Evolutionary conservation across 768 basidiomycete genomes (phyloP).

Genomic region (Pluteus cervinus): DNA sequence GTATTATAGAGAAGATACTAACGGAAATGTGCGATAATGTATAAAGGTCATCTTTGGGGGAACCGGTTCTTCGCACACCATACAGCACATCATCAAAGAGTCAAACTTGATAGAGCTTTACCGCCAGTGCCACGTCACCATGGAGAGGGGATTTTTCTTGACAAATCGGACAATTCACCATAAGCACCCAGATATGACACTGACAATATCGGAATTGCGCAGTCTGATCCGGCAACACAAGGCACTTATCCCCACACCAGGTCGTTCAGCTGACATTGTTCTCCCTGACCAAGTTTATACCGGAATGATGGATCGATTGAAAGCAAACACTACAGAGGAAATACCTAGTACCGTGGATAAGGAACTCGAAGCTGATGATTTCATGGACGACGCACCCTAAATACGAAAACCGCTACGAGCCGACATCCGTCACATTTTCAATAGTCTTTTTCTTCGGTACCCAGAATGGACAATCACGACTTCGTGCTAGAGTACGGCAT

Average conservation of each 20-base stretch:
- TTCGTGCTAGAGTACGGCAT: no score
- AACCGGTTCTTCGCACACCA: not conserved
- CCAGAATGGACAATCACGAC: no score
- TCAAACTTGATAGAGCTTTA: constrained; percentile 2
- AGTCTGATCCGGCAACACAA: not conserved
- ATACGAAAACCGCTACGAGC: no score
- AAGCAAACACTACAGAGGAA: not conserved
- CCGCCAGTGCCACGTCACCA: not conserved
- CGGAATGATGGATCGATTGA: constrained; percentile 1
- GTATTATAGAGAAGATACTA: no score
- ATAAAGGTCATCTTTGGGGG: not conserved
- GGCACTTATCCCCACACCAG: not conserved
- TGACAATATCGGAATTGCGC: not conserved
- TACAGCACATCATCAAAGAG: not conserved
- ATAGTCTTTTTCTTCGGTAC: no score
- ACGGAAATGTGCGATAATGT: not conserved
- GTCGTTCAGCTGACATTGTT: not conserved
- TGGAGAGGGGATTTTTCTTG: not conserved
- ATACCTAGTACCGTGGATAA: not conserved
- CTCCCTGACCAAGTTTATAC: not conserved
- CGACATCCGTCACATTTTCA: no score
- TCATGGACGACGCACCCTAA: not conserved
- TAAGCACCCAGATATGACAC: not conserved
- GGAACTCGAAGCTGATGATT: not conserved
- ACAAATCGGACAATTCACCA: not conserved